Evolutionary conservation across 345 rosid species (phyloP).

Genomic region (sweet orange (Citrus sinensis)): DVS_A1.0 CM039168.1:10689001-10689500

Average conservation of each 20-base stretch:
- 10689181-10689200: not conserved
- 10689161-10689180: constrained; percentile 37
- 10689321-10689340: constrained; percentile 91
- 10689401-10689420: constrained; percentile 94
- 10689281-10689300: constrained; percentile 73
- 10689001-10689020: constrained; percentile 78
- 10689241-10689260: not conserved
- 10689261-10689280: constrained; percentile 25
- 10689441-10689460: constrained; percentile 28
- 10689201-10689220: not conserved
- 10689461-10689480: not conserved
- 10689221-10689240: not conserved
- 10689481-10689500: not conserved
- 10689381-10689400: constrained; percentile 98
- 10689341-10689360: constrained; percentile 90
- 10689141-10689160: constrained; percentile 87
- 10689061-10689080: constrained; percentile 88
- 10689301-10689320: constrained; percentile 76
- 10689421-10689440: constrained; percentile 97
- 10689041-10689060: constrained; percentile 68
- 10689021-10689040: constrained; percentile 59
- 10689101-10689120: constrained; percentile 98
- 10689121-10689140: constrained; percentile 79
- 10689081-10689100: constrained; percentile 83
- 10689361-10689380: constrained; percentile 88